A percentile compares a stretch with the other conserved stretches of the same genome.
Conservation (phyloP, 2,329 filamentous ascomycete species). For the Calycina herbarum region DNA sequence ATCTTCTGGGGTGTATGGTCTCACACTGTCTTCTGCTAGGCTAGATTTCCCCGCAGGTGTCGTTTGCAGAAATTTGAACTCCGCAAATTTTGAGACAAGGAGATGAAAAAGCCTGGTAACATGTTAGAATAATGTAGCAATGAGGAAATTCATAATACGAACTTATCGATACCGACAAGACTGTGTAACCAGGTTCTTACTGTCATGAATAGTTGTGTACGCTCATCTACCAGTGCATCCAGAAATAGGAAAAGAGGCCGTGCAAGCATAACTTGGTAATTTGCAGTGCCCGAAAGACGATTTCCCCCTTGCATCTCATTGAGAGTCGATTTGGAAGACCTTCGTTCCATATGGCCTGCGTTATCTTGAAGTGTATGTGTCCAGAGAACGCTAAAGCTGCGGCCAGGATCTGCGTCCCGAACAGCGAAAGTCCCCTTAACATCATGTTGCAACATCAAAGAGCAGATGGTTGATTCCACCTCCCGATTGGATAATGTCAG, state of each 20-base stretch:
- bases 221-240: slow-evolving; percentile 72
- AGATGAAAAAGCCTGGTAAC: slow-evolving; percentile 57
- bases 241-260: slow-evolving; percentile 80
- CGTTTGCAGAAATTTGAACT: slow-evolving; percentile 53
- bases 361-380: slow-evolving; percentile 69
- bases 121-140: slow-evolving; percentile 26
- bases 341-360: slow-evolving; percentile 47
- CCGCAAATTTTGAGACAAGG: slow-evolving; percentile 58
- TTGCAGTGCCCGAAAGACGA: slow-evolving; percentile 55
- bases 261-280: slow-evolving; percentile 73
- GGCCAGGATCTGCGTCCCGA: slow-evolving; percentile 59
- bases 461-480: slow-evolving; percentile 76
- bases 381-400: slow-evolving; percentile 77
- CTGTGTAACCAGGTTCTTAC: slow-evolving; percentile 78
- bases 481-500: slow-evolving; percentile 68
- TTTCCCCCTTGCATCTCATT: slow-evolving; percentile 39
- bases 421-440: slow-evolving; percentile 48
- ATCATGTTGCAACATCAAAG: slow-evolving; percentile 62
- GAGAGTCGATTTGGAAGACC: slow-evolving; percentile 48
- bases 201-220: slow-evolving; percentile 72
- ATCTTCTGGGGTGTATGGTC: slow-evolving; percentile 54
- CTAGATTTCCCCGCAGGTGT: slow-evolving; percentile 21
- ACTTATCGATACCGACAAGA: slow-evolving; percentile 64
- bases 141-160: slow-evolving; percentile 29
- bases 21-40: slow-evolving; percentile 28